phyloP scores from a whole-genome alignment of 106 monocot species.

The Acanthochlamys bracteata region DNA sequence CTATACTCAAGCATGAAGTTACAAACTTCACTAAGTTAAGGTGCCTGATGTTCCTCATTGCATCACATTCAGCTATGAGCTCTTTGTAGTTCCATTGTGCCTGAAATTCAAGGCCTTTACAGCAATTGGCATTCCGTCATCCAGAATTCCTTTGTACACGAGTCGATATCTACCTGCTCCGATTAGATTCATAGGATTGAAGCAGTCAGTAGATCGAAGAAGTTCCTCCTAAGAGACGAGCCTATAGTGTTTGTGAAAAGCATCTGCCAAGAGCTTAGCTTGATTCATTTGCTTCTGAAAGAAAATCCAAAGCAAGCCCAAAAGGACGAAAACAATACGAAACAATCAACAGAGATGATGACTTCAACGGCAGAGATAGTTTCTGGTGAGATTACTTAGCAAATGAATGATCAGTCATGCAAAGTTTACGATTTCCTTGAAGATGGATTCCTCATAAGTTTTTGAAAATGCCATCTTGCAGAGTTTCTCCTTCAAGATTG shows the following conservation, averaged over 20 bases:
- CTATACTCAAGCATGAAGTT: conserved; percentile 23
- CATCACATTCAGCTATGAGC: conserved; percentile 30
- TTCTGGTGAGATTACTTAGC: neutral
- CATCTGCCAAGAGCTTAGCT: no score
- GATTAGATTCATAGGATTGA: conserved; percentile 14
- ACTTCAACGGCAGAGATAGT: neutral
- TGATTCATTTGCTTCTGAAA: no score
- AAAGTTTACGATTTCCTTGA: conserved; percentile 18
- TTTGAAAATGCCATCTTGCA: conserved; percentile 3
- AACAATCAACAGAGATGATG: neutral
- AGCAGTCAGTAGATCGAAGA: conserved; percentile 13
- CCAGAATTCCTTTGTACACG: conserved; percentile 18
- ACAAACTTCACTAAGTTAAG: conserved; percentile 26
- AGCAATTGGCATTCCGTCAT: conserved; percentile 16
- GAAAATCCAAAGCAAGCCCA: no score
- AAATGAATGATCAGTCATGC: neutral
- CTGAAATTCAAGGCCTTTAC: conserved; percentile 24
- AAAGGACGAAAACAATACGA: no score
- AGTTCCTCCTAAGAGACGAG: conserved; percentile 26
- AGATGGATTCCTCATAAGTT: conserved; percentile 11
- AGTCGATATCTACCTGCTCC: conserved; percentile 26
- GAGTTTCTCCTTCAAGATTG: conserved; percentile 11
- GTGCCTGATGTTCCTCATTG: conserved; percentile 22
- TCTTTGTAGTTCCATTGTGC: conserved; percentile 18
- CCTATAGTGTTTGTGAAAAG: neutral